Evolutionary conservation across 108 stramenopile species (phyloP).

Genomic region (Skeletonema costatum): DNA sequence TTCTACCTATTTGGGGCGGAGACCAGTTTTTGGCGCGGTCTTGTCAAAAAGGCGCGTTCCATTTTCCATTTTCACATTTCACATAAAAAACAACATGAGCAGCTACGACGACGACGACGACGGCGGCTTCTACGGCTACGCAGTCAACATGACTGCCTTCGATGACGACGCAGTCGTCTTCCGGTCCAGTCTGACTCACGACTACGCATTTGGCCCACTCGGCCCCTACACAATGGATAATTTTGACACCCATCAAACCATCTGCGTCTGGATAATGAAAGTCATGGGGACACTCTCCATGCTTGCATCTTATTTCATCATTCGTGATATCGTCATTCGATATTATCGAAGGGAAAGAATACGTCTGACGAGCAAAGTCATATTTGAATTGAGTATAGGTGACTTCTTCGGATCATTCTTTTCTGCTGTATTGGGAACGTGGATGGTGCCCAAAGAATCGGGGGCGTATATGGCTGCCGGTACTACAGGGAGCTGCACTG

Average conservation of each 20-base stretch:
- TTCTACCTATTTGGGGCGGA: too few species aligned
- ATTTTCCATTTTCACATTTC: too few species aligned
- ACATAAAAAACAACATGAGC: too few species aligned
- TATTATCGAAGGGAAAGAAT: conserved; percentile 21
- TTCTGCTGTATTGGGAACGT: conserved; percentile 29
- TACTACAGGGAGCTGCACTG: conserved; percentile 19
- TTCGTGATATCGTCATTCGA: conserved; percentile 26
- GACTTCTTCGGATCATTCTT: conserved; percentile 20
- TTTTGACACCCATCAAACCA: neutral
- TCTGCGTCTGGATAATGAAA: conserved; percentile 10
- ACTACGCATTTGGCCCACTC: neutral
- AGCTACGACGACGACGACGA: too few species aligned
- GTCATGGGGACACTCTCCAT: conserved; percentile 18
- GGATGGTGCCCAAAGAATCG: conserved; percentile 36
- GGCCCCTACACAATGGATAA: neutral
- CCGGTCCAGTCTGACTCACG: neutral
- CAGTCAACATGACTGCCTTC: neutral
- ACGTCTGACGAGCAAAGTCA: conserved; percentile 15
- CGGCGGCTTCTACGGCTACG: neutral
- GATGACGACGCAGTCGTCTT: neutral
- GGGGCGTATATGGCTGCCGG: conserved; percentile 28
- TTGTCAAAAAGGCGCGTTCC: too few species aligned
- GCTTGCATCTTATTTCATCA: conserved; percentile 17
- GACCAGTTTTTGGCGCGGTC: too few species aligned
- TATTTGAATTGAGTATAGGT: conserved; percentile 30